Percentiles rank a stretch among this genome's conserved stretches.
Conservation (phyloP, 805 yeast genomes). For the Yamadazyma takamatsuzukensis region DNA sequence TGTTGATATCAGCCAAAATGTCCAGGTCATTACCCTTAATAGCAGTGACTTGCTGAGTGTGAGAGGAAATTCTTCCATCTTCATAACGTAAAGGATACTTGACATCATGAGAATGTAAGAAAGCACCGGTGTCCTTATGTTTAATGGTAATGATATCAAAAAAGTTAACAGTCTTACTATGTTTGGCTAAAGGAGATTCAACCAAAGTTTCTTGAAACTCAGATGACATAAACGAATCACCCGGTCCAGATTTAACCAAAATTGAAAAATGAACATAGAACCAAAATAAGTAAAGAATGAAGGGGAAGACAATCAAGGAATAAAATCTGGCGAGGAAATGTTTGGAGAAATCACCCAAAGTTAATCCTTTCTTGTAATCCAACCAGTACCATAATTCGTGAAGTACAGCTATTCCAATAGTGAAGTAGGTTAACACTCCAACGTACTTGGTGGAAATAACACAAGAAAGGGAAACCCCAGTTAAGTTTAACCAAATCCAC, state of each 20-base stretch:
- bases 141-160: slow-evolving; percentile 72
- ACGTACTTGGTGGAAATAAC: slow-evolving; percentile 96
- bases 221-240: slow-evolving; percentile 92
- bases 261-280: slow-evolving; percentile 87
- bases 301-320: slow-evolving; percentile 74
- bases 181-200: slow-evolving; percentile 73
- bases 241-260: slow-evolving; percentile 86
- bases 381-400: slow-evolving; percentile 86
- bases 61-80: slow-evolving; percentile 92
- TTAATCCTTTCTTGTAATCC: slow-evolving; percentile 65
- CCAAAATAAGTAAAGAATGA: slow-evolving; percentile 79
- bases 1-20: slow-evolving; percentile 50
- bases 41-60: slow-evolving; percentile 92
- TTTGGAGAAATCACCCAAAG: slow-evolving; percentile 50
- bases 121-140: slow-evolving; percentile 76
- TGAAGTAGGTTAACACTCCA: slow-evolving; percentile 85
- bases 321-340: slow-evolving; percentile 76
- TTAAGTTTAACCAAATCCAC: slow-evolving; percentile 83
- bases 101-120: slow-evolving; percentile 76
- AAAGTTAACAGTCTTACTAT: slow-evolving; percentile 69
- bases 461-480: slow-evolving; percentile 84
- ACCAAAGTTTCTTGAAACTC: slow-evolving; percentile 90
- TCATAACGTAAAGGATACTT: slow-evolving; percentile 89
- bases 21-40: slow-evolving; percentile 33
- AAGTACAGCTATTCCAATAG: slow-evolving; percentile 83